Base-by-base conservation (phyloP, 1,139 yeast species). In the Zygoascus meyerae region DNA sequence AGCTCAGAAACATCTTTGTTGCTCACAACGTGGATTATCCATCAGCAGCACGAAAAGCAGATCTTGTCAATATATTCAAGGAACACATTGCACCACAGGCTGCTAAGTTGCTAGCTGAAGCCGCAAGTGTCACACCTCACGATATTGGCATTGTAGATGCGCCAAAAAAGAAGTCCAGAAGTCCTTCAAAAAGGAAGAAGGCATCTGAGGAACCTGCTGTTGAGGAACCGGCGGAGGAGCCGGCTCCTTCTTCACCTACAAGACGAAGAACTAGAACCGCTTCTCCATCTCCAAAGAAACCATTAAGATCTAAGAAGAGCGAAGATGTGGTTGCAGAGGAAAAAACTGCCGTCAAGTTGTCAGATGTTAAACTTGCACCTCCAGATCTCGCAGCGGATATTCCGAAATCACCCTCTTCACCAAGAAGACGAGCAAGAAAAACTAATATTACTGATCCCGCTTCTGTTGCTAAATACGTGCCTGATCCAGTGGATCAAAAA, bases 31-130 rank as follows among this genome's bases (percentile, higher is more conserved):
- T 86, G 17, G 65, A 66, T 7, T 80, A 72, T 58, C 74, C 82
- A 0, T 71, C 84, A 3, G 72, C 76, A 45, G 79, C 86, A 8
- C 83, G 79, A 59, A 87, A 87, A 63, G 65, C 75, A 3, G 78
- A 75, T 8, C 69, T 85, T 49, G 65, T 86, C 7, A 69, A 68
- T 14, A 60, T 83, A 5, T 85, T 81, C 61, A 65, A 72, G 14
- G 60, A 66, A 2, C 61, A 77, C n/a, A 68, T 85, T 40, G 60
- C 62, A 10, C 72, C 78, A 0, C 64, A 67, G 10, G 67, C 77
- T 1, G 56, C 59, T 0, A 52, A 59, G 36, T 58, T 75, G 34
- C 60, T 73, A 42, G 55, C 54, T 10, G 60, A 62, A 45, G 62
- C 58, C 16, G 51, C 55, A 4, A 52, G 49, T 18, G 49, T 53